Conservation (phyloP, 106 monocot genomes). For the Chionographis japonica region DNA sequence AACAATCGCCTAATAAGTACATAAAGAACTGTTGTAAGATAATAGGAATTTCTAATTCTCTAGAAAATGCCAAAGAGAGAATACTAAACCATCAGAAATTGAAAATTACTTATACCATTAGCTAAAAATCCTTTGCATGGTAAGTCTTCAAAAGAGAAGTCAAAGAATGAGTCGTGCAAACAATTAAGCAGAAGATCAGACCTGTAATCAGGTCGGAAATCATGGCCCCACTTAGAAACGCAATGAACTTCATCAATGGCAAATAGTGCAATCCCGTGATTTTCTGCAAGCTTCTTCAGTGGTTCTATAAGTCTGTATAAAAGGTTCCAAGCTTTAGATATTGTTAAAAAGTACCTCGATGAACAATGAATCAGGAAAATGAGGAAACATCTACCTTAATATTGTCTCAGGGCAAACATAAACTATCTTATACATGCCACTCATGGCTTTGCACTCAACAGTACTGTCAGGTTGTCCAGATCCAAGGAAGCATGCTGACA, state of each 20-base stretch:
- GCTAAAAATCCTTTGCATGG: background rate
- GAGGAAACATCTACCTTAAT: constrained; percentile 47
- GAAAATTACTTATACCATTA: background rate
- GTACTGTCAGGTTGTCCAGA: constrained; percentile 90
- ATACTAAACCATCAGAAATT: too few species aligned
- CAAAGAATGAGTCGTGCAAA: constrained; percentile 7
- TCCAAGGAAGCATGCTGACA: constrained; percentile 96
- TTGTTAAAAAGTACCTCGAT: background rate
- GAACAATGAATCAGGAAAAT: background rate
- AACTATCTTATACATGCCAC: constrained; percentile 75
- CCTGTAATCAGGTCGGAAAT: constrained; percentile 98
- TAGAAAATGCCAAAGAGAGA: too few species aligned
- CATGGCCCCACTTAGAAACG: constrained; percentile 99
- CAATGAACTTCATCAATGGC: constrained; percentile 99
- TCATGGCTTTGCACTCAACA: constrained; percentile 83
- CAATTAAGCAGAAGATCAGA: constrained; percentile 21
- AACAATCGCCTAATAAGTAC: constrained; percentile 61
- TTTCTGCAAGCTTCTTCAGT: constrained; percentile 78
- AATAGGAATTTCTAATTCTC: too few species aligned
- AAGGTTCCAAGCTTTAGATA: background rate
- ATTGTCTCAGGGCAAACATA: constrained; percentile 96
- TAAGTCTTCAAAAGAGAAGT: background rate
- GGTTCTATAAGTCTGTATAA: constrained; percentile 72
- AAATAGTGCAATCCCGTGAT: constrained; percentile 87
- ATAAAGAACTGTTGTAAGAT: constrained; percentile 4